Evolutionary conservation across 192 early-diverging fungal genomes (phyloP).

Genomic region (Gamsiella multidivaricata): DNA sequence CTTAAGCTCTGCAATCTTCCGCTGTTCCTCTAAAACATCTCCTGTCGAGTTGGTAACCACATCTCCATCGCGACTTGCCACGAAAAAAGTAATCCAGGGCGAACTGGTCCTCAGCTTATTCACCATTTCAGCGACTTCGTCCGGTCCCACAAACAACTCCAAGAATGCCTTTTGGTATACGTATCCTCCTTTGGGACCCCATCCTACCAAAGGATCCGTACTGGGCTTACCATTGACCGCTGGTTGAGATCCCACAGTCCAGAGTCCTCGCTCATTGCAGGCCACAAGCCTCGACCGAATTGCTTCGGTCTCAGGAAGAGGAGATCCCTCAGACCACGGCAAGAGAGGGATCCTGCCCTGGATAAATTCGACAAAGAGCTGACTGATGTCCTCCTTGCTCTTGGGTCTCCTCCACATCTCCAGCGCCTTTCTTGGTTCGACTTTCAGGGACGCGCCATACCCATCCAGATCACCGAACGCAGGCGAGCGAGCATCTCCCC

Average conservation of each 20-base stretch:
- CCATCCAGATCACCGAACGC: constrained; percentile 73
- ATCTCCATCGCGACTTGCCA: constrained; percentile 77
- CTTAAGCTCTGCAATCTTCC: constrained; percentile 59
- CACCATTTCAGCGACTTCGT: constrained; percentile 65
- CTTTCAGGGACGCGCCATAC: constrained; percentile 72
- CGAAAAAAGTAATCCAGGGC: constrained; percentile 89
- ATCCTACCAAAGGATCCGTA: constrained; percentile 75
- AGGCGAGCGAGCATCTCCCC: constrained; percentile 87
- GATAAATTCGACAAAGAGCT: constrained; percentile 76
- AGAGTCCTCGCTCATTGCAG: constrained; percentile 73
- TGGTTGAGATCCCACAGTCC: constrained; percentile 87
- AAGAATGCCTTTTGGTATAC: constrained; percentile 90
- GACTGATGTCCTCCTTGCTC: constrained; percentile 64
- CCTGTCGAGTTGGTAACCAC: constrained; percentile 33
- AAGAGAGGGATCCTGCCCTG: constrained; percentile 66
- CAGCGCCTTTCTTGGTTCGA: constrained; percentile 63
- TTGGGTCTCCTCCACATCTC: constrained; percentile 75
- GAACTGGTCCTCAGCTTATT: constrained; percentile 59
- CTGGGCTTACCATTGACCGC: constrained; percentile 81
- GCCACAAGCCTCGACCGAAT: constrained; percentile 68
- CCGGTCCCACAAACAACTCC: constrained; percentile 81
- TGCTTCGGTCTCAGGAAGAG: constrained; percentile 70
- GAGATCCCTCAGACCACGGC: constrained; percentile 77
- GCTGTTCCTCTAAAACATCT: constrained; percentile 43
- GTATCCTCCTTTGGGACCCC: constrained; percentile 87